Evolutionary conservation across 2,329 filamentous ascomycete genomes (phyloP), one percentile per base, ranked within the genome.

Genomic region (Fusarium sp.): DNA sequence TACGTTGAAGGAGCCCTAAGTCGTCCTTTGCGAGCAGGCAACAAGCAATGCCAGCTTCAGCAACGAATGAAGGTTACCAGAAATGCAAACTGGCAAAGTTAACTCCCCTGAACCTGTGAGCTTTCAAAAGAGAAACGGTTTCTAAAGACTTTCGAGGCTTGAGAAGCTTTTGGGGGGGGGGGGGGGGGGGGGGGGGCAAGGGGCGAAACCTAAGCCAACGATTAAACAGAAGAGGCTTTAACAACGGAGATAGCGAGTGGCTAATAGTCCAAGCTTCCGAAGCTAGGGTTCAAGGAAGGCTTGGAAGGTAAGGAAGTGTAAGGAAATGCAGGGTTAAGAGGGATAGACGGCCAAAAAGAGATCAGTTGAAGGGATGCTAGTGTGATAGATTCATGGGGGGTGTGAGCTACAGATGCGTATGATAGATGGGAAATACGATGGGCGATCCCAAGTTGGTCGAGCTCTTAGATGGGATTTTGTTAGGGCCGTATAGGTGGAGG

Each of bases 201-300:
- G 63, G 74, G 71, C 74, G 59, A 77, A 69, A 49, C 37, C 63
- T 57, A 67, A 54, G 58, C 49, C 49, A 54, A 69, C 75, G 67
- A 63, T 66, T 50, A 68, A 57, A 63, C 67, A 74, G 46, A 49
- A 73, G 62, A 75, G 65, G 70, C 68, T 71, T 67, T 60, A 60
- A 73, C 60, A 65, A 67, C 56, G 61, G 60, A 60, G 62, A 74
- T 58, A 69, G 65, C 57, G 73, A 75, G 68, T 72, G 73, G 73
- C 64, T 72, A 72, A 74, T 56, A 66, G 72, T 71, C 75, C 59
- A 68, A 73, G 64, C 67, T 72, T 72, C 56, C 54, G 59, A 61
- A 75, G 64, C 66, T 75, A 76, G 75, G 75, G 74, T 70, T 77
- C 72, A 60, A 57, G 64, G 61, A 69, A 69, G 67, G 49, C 69